Conservation (phyloP, 495 filamentous ascomycete species). For the Neurospora discreta region DNA sequence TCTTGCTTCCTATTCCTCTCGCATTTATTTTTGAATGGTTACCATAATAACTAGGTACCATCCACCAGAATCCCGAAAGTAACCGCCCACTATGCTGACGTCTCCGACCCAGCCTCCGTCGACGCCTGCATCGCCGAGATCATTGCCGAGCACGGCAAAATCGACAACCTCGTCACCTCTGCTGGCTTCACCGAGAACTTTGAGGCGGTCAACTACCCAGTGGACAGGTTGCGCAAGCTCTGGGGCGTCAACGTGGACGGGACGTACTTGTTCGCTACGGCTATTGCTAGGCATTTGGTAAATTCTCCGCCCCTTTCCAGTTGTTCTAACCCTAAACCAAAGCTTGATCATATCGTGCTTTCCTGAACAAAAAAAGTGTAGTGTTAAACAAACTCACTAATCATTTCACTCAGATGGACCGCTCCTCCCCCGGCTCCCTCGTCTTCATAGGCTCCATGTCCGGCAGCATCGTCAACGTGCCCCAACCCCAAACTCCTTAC, state of each 20-base stretch:
- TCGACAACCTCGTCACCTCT: slow-evolving; percentile 89
- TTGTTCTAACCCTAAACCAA: too few species aligned
- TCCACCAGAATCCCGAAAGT: slow-evolving; percentile 59
- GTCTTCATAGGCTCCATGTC: slow-evolving; percentile 96
- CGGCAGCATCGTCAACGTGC: slow-evolving; percentile 83
- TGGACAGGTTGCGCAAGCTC: slow-evolving; percentile 80
- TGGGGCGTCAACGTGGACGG: slow-evolving; percentile 94
- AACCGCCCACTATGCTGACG: slow-evolving; percentile 83
- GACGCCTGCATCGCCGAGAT: slow-evolving; percentile 60
- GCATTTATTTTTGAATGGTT: too few species aligned
- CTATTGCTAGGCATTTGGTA: slow-evolving; percentile 68
- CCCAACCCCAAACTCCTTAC: slow-evolving; percentile 87
- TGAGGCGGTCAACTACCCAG: slow-evolving; percentile 75
- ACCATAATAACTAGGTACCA: neutral
- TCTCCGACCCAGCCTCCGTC: slow-evolving; percentile 67
- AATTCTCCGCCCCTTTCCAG: too few species aligned
- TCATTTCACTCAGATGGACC: slow-evolving; percentile 43
- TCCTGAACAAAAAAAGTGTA: too few species aligned
- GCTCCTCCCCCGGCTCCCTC: slow-evolving; percentile 68
- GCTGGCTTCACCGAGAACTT: slow-evolving; percentile 96
- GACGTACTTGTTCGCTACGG: slow-evolving; percentile 79
- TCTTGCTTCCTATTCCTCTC: too few species aligned
- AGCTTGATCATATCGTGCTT: too few species aligned
- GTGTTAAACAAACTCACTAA: too few species aligned
- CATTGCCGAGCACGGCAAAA: slow-evolving; percentile 55